Conservation (phyloP, 1,284 basidiomycete genomes). For the Moniliella sp. region DNA sequence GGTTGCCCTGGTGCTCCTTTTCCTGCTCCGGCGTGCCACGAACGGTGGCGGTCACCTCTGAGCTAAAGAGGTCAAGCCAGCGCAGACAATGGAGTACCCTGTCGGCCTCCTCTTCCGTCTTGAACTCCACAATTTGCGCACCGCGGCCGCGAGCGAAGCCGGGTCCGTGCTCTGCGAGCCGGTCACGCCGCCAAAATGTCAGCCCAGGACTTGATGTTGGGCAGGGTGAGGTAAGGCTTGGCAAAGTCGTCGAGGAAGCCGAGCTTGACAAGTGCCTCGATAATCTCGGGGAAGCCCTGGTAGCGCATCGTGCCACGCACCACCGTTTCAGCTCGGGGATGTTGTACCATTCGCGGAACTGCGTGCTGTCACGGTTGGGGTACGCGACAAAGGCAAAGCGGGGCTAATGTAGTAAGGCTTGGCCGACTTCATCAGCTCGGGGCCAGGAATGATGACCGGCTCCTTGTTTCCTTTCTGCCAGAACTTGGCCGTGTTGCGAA, state of each 20-base stretch:
- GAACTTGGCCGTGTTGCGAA: slow-evolving; percentile 74
- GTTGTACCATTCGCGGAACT: slow-evolving; percentile 61
- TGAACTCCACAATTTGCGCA: no score
- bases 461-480: slow-evolving; percentile 18
- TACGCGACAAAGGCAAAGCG: slow-evolving; percentile 90
- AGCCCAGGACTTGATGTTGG: no score
- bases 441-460: slow-evolving; percentile 20
- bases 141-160: slow-evolving; percentile 11
- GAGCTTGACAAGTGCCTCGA: slow-evolving; percentile 64
- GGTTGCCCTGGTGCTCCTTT: slow-evolving; percentile 50
- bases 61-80: slow-evolving; percentile 72
- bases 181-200: no score
- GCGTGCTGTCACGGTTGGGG: slow-evolving; percentile 82
- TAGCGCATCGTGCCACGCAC: slow-evolving; percentile 84
- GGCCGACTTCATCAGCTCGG: slow-evolving; percentile 39
- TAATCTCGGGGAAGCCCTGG: slow-evolving; percentile 94
- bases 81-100: slow-evolving; percentile 39
- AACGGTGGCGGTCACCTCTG: slow-evolving; percentile 39
- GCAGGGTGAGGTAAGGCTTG: slow-evolving; percentile 48
- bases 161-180: slow-evolving; percentile 47
- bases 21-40: slow-evolving; percentile 35
- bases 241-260: slow-evolving; percentile 56
- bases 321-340: slow-evolving; percentile 84
- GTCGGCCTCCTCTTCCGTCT: slow-evolving; percentile 13
- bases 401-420: slow-evolving; percentile 87